phyloP scores from a whole-genome alignment of 805 yeast genomes.

The Brettanomyces custersianus region DNA sequence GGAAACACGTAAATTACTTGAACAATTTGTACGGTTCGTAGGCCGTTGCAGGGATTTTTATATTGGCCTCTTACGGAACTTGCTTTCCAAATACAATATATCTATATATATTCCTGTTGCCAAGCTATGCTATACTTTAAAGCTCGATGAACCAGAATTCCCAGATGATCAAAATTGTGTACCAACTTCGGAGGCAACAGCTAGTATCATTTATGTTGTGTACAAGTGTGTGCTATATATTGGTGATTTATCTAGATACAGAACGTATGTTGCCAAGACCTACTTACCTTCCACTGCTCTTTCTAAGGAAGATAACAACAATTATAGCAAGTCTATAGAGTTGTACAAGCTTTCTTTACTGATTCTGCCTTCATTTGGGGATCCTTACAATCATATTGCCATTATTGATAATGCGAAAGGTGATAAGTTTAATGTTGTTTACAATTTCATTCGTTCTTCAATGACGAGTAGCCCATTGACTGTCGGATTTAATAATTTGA shows the following conservation, averaged over 20 bases:
- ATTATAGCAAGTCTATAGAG: conserved; percentile 34
- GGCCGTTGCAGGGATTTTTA: conserved; percentile 43
- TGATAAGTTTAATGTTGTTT: conserved; percentile 37
- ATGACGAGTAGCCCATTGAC: conserved; percentile 42
- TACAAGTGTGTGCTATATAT: conserved; percentile 43
- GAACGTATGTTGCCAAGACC: conserved; percentile 37
- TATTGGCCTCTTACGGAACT: conserved; percentile 29
- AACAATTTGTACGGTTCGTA: conserved; percentile 38
- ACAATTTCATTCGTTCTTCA: conserved; percentile 48
- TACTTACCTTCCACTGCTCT: conserved; percentile 26
- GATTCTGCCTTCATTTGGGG: conserved; percentile 60
- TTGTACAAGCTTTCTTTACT: conserved; percentile 44
- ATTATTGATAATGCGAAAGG: conserved; percentile 42
- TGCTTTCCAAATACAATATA: conserved; percentile 31
- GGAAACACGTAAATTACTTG: conserved; percentile 49
- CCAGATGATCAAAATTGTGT: neutral
- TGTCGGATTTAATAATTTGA: conserved; percentile 39
- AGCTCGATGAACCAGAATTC: conserved; percentile 6
- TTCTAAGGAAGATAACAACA: conserved; percentile 30
- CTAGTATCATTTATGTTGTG: conserved; percentile 30
- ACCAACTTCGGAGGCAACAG: conserved; percentile 4
- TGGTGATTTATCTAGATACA: conserved; percentile 53
- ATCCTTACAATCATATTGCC: conserved; percentile 54
- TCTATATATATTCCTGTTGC: conserved; percentile 25
- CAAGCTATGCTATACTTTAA: conserved; percentile 22